These are phyloP conservation scores for Claviceps humidiphila DNA, from an alignment of 2,329 filamentous ascomycete genomes.

Conservation along the genomic window DNA sequence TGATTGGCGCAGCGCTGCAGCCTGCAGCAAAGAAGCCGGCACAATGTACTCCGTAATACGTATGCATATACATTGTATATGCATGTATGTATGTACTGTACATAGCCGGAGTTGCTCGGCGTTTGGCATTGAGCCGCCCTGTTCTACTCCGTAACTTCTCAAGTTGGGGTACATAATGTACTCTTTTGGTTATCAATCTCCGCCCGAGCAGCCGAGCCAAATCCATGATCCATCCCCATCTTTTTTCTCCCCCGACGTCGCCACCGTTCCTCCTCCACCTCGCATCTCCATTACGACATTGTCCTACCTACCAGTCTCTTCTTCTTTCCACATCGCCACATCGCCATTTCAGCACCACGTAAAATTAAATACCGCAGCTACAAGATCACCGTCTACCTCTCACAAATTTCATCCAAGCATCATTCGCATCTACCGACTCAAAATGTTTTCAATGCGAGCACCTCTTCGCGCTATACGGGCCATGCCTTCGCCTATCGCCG, in stretches of 20 bases:
- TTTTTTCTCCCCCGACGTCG: neutral
- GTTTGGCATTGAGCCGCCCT: too few species aligned
- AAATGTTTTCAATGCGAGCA: constrained; percentile 10
- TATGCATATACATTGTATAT: too few species aligned
- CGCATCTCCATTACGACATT: constrained; percentile 1
- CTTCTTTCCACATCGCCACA: neutral
- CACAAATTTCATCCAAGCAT: neutral
- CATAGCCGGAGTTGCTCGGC: too few species aligned
- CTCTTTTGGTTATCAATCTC: too few species aligned
- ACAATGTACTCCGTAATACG: too few species aligned
- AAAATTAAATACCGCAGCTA: neutral
- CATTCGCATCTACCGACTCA: neutral
- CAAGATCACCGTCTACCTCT: neutral
- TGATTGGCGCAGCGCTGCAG: too few species aligned
- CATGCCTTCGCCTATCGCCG: constrained; percentile 8
- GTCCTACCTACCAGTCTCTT: neutral
- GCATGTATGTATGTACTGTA: too few species aligned
- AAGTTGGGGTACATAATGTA: too few species aligned
- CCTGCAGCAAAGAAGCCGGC: too few species aligned
- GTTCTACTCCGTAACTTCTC: too few species aligned
- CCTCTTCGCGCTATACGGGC: constrained; percentile 8
- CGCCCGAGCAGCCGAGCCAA: neutral
- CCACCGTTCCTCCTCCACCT: constrained; percentile 1
- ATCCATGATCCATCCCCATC: neutral
- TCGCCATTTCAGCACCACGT: neutral